Evolutionary conservation across 2,329 filamentous ascomycete genomes (phyloP).

Genomic region (Sporothrix globosa): DNA sequence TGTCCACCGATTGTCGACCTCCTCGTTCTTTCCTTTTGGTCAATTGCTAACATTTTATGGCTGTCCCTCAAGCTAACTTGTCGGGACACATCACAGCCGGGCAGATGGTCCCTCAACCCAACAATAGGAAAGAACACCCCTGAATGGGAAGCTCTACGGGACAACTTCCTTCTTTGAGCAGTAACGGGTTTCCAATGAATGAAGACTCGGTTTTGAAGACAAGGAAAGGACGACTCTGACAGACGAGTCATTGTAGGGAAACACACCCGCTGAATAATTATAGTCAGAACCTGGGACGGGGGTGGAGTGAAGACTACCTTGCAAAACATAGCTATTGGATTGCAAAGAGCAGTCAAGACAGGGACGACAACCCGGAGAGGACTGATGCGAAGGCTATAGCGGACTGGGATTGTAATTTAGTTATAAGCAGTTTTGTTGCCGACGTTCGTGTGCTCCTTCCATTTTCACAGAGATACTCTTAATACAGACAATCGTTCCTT

Average conservation of each 20-base stretch:
- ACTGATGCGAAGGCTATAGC: background rate
- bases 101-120: background rate
- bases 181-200: background rate
- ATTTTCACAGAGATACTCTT: background rate
- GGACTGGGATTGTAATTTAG: background rate
- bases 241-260: too few relatives aligned
- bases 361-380: background rate
- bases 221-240: too few relatives aligned
- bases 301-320: too few relatives aligned
- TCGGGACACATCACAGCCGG: background rate
- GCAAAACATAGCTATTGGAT: too few relatives aligned
- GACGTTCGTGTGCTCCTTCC: background rate
- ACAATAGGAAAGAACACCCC: slow-evolving; percentile 16
- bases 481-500: slow-evolving; percentile 11
- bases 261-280: too few relatives aligned
- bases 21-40: background rate
- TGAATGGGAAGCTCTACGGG: background rate
- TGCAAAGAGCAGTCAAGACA: too few relatives aligned
- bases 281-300: too few relatives aligned
- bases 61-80: too few relatives aligned
- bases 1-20: background rate
- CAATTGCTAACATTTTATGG: background rate
- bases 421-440: background rate
- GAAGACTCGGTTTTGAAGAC: too few relatives aligned
- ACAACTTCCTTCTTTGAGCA: background rate